Percentiles rank a stretch among this genome's conserved stretches.
These are phyloP conservation scores for Pseudozyma sp. DNA, from an alignment of 1,284 basidiomycete genomes.

Conservation along the genomic window DNA sequence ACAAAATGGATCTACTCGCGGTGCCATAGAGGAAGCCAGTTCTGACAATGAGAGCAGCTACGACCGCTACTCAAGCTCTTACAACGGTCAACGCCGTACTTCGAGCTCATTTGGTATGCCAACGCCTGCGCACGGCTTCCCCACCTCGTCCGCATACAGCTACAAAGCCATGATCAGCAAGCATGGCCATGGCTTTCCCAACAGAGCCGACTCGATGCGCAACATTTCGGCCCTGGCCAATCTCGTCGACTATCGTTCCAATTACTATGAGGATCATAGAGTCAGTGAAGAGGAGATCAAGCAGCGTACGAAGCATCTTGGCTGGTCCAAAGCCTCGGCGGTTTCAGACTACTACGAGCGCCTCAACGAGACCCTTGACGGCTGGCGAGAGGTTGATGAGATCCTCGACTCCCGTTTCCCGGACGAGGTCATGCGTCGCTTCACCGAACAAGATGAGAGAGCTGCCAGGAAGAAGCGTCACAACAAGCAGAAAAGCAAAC, in stretches of 20 bases:
- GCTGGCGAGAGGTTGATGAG: conserved; percentile 66
- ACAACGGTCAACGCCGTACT: conserved; percentile 25
- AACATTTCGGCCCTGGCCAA: conserved; percentile 60
- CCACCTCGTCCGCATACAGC: conserved; percentile 40
- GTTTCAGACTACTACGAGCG: conserved; percentile 61
- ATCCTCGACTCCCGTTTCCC: conserved; percentile 67
- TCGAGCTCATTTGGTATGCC: conserved; percentile 39
- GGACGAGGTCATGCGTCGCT: conserved; percentile 64
- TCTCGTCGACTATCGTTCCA: conserved; percentile 62
- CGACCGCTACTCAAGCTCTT: conserved; percentile 24
- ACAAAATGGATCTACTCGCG: neutral
- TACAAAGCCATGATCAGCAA: conserved; percentile 43
- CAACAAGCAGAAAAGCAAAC: conserved; percentile 27
- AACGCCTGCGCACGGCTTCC: conserved; percentile 26
- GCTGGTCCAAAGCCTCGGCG: conserved; percentile 39
- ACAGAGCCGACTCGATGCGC: conserved; percentile 55
- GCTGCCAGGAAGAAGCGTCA: conserved; percentile 21
- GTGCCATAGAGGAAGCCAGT: conserved; percentile 10
- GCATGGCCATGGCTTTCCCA: conserved; percentile 54
- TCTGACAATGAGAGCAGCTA: conserved; percentile 31
- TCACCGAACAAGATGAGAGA: conserved; percentile 32
- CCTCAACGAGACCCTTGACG: conserved; percentile 63
- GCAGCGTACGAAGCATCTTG: conserved; percentile 41
- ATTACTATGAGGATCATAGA: conserved; percentile 60
- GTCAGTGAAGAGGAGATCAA: conserved; percentile 49